These are phyloP conservation scores for Chaetomidium leptoderma DNA, from an alignment of 495 filamentous ascomycete species.

Conservation along the genomic window DNA sequence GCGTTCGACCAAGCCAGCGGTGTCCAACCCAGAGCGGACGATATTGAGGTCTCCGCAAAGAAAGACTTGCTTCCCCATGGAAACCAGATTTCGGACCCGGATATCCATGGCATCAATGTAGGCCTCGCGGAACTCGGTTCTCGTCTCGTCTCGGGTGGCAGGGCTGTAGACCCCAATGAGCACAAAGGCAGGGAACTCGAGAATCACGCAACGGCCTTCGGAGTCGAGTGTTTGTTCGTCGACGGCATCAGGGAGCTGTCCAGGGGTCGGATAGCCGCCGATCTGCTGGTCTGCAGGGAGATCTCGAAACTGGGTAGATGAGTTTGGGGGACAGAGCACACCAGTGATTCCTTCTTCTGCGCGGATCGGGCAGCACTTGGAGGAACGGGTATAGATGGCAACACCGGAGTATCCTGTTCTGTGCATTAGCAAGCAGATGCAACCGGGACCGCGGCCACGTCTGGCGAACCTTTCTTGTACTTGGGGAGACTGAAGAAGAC, in stretches of 20 bases:
- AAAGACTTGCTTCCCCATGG: conserved; percentile 74
- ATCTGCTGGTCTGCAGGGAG: conserved; percentile 76
- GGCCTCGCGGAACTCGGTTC: conserved; percentile 74
- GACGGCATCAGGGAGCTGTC: conserved; percentile 59
- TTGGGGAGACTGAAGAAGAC: conserved; percentile 90
- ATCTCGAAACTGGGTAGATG: conserved; percentile 67
- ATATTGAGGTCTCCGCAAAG: conserved; percentile 92
- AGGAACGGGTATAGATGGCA: conserved; percentile 89
- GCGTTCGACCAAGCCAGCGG: conserved; percentile 62
- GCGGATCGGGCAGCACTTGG: conserved; percentile 78
- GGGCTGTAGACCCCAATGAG: conserved; percentile 88
- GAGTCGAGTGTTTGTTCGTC: conserved; percentile 76
- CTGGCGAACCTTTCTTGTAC: conserved; percentile 79
- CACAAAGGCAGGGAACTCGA: conserved; percentile 95
- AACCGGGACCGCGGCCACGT: not conserved
- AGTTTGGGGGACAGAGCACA: conserved; percentile 70
- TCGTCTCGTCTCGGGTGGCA: conserved; percentile 77
- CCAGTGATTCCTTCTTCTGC: conserved; percentile 94
- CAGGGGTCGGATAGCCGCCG: conserved; percentile 77
- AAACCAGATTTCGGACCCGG: conserved; percentile 77
- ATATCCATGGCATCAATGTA: conserved; percentile 78
- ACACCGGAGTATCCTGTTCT: conserved; percentile 88
- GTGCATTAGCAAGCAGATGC: conserved; percentile 3
- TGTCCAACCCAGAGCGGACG: conserved; percentile 66
- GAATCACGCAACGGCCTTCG: conserved; percentile 85